These are phyloP conservation scores for Daldinia sp. DNA, from an alignment of 2,329 filamentous ascomycete species.

Conservation along the genomic window DNA sequence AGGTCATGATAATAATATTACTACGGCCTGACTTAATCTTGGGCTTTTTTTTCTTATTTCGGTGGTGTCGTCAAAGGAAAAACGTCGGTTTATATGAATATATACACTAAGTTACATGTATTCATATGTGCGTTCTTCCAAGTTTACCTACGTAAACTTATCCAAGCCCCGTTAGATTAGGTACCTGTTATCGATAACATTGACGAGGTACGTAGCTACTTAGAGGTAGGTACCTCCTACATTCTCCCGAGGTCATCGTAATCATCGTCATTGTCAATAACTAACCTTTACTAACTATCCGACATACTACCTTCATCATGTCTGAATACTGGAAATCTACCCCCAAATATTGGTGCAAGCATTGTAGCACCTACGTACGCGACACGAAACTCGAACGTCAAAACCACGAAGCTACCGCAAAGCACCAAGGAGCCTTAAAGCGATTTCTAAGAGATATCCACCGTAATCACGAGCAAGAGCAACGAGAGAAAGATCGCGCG, in stretches of 20 bases:
- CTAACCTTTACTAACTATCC: too few relatives aligned
- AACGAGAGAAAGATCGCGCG: slow-evolving; percentile 84
- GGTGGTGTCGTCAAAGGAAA: too few relatives aligned
- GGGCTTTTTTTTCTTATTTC: too few relatives aligned
- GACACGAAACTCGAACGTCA: slow-evolving; percentile 91
- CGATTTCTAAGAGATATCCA: slow-evolving; percentile 91
- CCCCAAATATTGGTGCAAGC: slow-evolving; percentile 98
- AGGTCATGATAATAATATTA: too few relatives aligned
- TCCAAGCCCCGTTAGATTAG: neutral
- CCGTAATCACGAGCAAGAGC: slow-evolving; percentile 82
- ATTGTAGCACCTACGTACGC: slow-evolving; percentile 89
- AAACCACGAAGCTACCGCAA: slow-evolving; percentile 88
- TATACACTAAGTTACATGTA: too few relatives aligned
- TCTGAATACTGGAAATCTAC: slow-evolving; percentile 99
- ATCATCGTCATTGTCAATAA: too few relatives aligned
- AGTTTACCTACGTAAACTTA: too few relatives aligned
- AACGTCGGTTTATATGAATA: too few relatives aligned
- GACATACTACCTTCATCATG: slow-evolving; percentile 65
- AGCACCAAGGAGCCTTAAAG: slow-evolving; percentile 87
- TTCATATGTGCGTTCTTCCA: too few relatives aligned
- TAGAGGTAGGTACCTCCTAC: neutral
- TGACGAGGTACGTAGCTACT: neutral
- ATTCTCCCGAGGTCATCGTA: neutral
- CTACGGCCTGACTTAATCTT: too few relatives aligned
- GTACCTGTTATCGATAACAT: neutral